A percentile compares a stretch with the other conserved stretches of the same genome.
phyloP scores from a whole-genome alignment of 1,284 basidiomycete species.

The Phellopilus nigrolimitatus region DNA sequence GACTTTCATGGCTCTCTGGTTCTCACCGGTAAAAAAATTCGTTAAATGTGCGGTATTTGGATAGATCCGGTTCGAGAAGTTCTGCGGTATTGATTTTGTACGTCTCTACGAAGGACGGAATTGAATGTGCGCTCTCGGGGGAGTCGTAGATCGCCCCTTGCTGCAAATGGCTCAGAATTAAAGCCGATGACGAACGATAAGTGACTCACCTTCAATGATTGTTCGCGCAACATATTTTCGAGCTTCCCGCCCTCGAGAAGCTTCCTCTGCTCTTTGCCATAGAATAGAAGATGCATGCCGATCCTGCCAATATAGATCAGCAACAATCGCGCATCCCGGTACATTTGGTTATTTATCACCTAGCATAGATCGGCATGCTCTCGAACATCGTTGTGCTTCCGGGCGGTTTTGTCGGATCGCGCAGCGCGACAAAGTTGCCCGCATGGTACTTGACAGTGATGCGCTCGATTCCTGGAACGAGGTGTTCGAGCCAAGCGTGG shows the following conservation, averaged over 20 bases:
- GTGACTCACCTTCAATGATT: conserved; percentile 56
- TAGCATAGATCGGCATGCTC: conserved; percentile 75
- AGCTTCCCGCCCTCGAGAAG: conserved; percentile 52
- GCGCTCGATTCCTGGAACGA: conserved; percentile 52
- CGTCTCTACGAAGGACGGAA: conserved; percentile 69
- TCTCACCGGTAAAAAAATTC: conserved; percentile 67
- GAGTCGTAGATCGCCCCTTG: conserved; percentile 54
- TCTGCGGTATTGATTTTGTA: conserved; percentile 63
- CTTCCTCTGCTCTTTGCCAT: conserved; percentile 48
- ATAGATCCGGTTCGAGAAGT: conserved; percentile 59
- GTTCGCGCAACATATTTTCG: conserved; percentile 56
- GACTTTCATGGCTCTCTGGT: not conserved
- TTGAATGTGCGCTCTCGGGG: conserved; percentile 53
- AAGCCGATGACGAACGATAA: not conserved
- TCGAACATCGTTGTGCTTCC: conserved; percentile 61
- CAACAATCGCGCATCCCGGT: conserved; percentile 16
- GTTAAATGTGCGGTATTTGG: conserved; percentile 70
- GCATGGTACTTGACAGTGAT: conserved; percentile 49
- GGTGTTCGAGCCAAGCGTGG: conserved; percentile 25
- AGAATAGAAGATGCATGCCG: conserved; percentile 81
- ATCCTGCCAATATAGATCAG: conserved; percentile 33
- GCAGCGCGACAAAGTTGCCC: conserved; percentile 65
- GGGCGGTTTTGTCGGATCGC: conserved; percentile 37
- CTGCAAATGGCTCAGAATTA: conserved; percentile 24
- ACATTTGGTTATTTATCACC: conserved; percentile 28